Evolutionary conservation across 441 rosid genomes (phyloP).

Genomic region (Adansonia gregorii): DNA sequence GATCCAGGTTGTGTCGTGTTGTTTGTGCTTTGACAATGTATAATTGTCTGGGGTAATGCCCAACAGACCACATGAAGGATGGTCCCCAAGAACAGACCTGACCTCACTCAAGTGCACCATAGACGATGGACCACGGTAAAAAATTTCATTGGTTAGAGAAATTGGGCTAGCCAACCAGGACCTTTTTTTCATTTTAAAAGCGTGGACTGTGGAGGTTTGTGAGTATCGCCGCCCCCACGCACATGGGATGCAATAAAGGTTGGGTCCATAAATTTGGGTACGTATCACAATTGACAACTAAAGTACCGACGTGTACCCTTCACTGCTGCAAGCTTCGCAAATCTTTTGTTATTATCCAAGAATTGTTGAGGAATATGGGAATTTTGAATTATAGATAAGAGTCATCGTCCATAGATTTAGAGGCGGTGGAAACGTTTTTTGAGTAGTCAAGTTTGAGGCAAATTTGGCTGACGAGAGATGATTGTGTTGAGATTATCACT

Average conservation of each 20-base stretch:
- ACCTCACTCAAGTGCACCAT: neutral
- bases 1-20: slow-evolving; percentile 19
- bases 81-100: slow-evolving; percentile 26
- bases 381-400: neutral
- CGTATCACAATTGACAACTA: neutral
- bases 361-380: neutral
- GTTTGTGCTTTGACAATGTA: slow-evolving; percentile 26
- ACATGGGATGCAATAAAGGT: neutral
- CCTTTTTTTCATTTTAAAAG: slow-evolving; percentile 11
- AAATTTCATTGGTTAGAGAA: slow-evolving; percentile 21
- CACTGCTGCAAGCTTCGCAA: neutral
- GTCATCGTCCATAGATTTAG: neutral
- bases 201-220: slow-evolving; percentile 8
- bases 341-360: neutral
- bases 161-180: neutral
- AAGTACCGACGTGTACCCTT: slow-evolving; percentile 9
- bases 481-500: neutral
- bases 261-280: neutral
- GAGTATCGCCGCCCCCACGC: neutral
- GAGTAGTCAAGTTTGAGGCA: neutral
- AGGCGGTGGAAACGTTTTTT: neutral
- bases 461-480: neutral
- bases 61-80: slow-evolving; percentile 44
- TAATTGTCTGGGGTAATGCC: slow-evolving; percentile 31
- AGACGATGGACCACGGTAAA: neutral